Evolutionary conservation across 2,329 filamentous ascomycete species (phyloP).

Genomic region (Catunica adiposa): DNA sequence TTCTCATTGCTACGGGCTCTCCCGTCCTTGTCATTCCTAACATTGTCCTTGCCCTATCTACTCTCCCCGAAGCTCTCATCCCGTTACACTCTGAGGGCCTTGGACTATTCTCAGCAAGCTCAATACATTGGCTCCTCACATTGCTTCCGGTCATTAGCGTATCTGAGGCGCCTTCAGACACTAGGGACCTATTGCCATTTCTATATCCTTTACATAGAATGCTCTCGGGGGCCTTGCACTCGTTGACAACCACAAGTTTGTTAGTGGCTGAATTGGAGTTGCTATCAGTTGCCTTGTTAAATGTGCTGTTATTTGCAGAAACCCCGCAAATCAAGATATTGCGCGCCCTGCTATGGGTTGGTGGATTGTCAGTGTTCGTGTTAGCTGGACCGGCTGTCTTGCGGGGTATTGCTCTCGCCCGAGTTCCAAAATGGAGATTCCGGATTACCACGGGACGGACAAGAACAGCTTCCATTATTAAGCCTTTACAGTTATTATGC

Average conservation of each 20-base stretch:
- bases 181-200: constrained; percentile 6
- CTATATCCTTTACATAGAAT: constrained; percentile 74
- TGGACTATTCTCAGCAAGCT: constrained; percentile 12
- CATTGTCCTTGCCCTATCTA: constrained; percentile 62
- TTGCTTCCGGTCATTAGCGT: constrained; percentile 38
- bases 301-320: constrained; percentile 57
- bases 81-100: constrained; percentile 29
- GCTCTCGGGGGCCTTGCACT: constrained; percentile 54
- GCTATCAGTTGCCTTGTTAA: constrained; percentile 66
- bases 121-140: constrained; percentile 65
- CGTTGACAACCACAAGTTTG: constrained; percentile 76
- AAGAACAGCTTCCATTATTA: not conserved
- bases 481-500: constrained; percentile 4
- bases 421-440: constrained; percentile 86
- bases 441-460: constrained; percentile 30
- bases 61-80: constrained; percentile 57
- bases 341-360: constrained; percentile 69
- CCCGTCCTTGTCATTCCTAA: constrained; percentile 54
- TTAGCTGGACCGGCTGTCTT: constrained; percentile 56
- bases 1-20: constrained; percentile 51
- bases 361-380: constrained; percentile 62
- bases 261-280: constrained; percentile 76
- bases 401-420: constrained; percentile 72
- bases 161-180: not conserved
- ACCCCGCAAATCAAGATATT: constrained; percentile 76